Evolutionary conservation across 2,329 filamentous ascomycete genomes (phyloP).

Genomic region (Bertia moriformis): DNA sequence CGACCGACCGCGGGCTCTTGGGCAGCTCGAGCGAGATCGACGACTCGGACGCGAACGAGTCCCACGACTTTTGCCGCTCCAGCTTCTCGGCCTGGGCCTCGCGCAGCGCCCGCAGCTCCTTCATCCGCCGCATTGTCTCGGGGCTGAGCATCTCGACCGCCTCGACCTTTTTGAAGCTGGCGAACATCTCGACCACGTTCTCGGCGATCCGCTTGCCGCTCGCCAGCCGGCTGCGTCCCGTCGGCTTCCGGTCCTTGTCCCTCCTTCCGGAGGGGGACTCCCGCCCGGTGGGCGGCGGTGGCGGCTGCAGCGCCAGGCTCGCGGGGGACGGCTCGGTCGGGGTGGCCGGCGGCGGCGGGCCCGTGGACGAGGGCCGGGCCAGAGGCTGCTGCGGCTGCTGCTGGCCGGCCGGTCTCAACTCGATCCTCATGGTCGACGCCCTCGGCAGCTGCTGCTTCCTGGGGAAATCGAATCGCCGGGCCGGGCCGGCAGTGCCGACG

Average conservation of each 20-base stretch:
- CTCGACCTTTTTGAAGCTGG: conserved; percentile 37
- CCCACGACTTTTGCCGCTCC: conserved; percentile 7
- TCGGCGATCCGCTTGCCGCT: conserved; percentile 21
- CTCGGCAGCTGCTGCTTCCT: neutral
- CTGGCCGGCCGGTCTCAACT: neutral
- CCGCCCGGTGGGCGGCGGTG: neutral
- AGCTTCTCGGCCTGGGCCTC: conserved; percentile 9
- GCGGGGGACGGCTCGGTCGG: too few relatives aligned
- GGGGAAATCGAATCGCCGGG: neutral
- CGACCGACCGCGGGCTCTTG: too few relatives aligned
- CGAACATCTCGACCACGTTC: conserved; percentile 41
- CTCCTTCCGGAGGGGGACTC: too few relatives aligned
- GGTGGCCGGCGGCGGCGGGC: neutral
- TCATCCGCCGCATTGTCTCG: conserved; percentile 30
- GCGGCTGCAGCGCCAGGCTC: neutral
- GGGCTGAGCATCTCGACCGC: conserved; percentile 45
- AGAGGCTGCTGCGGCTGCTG: neutral
- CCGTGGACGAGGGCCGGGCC: too few relatives aligned
- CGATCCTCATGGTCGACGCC: too few relatives aligned
- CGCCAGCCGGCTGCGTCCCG: neutral
- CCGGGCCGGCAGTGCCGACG: neutral
- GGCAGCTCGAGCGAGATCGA: conserved; percentile 1
- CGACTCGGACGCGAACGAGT: conserved; percentile 7
- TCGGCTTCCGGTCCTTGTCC: neutral
- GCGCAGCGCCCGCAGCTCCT: conserved; percentile 17